Evolutionary conservation across 23 red algal genomes (phyloP), one percentile per base, ranked within the genome.

Genomic region (Pyropia haitanensis): DNA sequence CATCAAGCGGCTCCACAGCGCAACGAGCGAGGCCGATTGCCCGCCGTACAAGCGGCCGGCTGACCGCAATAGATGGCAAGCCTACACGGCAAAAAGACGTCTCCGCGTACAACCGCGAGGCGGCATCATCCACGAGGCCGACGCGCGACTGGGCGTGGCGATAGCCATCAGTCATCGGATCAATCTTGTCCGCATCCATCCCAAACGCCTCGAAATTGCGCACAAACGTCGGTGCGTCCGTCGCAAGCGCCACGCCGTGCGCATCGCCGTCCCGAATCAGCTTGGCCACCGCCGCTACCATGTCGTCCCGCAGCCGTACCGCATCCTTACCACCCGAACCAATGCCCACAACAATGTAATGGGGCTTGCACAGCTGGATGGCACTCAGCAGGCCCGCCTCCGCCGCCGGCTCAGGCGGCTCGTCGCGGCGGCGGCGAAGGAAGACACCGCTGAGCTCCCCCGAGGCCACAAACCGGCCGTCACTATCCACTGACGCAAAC

Each of bases 11-110:
- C 56, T 90, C 79, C 29, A 91, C 85, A 24, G 71, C 80, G 23
- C 90, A 63, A 26, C 93, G 73, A n/a, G 64, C 93, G 14, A 97
- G 29, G 20, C 78, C 93, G 48, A 97, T 79, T 2, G 80, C 72
- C 13, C 79, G 50, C 55, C 76, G 75, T 46, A 46, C 39, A 12
- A 46, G 39, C 39, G 39, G 39, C 27, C 63, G 2, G 32, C 26
- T 21, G 2, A 66, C 31, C 32, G 31, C 18, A 46, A 46, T 46
- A 9, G 39, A 46, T 13, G 39, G 39, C 39, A 46, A 46, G 39
- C 39, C 39, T 9, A 46, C 39, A 46, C 39, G 39, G 10, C 39
- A 46, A 46, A 46, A 46, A 1, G 21, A 26, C 10, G 46, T 44
- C 21, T 66, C 63, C 2, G 39, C 39, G 70, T 75, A 80, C 16